phyloP scores from a whole-genome alignment of 805 yeast species.

The Isabelozyma pseudorhagii region DNA sequence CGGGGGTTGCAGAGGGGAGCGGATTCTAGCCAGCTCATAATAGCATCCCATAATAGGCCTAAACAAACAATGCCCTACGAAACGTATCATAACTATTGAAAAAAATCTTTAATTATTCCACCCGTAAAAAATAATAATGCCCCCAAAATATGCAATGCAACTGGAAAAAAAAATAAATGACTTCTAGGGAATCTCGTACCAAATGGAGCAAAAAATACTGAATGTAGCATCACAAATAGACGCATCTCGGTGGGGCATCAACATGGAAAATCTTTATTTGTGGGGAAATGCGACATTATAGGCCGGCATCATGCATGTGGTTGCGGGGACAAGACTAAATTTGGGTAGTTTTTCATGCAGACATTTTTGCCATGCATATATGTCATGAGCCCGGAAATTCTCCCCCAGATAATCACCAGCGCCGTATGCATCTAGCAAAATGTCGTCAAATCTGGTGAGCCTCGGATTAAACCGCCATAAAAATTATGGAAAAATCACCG shows the following conservation, averaged over 20 bases:
- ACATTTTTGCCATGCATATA: not conserved
- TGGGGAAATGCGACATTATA: not conserved
- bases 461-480: too few relatives aligned
- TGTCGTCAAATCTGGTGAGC: not conserved
- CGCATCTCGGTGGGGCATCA: not conserved
- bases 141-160: not conserved
- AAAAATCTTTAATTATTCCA: not conserved
- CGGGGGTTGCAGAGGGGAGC: too few relatives aligned
- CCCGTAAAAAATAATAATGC: not conserved
- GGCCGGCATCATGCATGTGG: not conserved
- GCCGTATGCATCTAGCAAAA: not conserved
- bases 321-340: not conserved
- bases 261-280: not conserved
- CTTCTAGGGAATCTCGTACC: not conserved
- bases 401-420: not conserved
- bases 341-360: not conserved
- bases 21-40: too few relatives aligned
- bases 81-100: not conserved
- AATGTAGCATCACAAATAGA: not conserved
- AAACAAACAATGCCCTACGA: not conserved
- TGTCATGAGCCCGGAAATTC: not conserved
- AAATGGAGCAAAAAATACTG: not conserved
- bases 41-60: too few relatives aligned
- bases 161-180: not conserved
- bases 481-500: too few relatives aligned